These are phyloP conservation scores for Mycena sp. DNA, from an alignment of 1,284 basidiomycete species.

Conservation along the genomic window DNA sequence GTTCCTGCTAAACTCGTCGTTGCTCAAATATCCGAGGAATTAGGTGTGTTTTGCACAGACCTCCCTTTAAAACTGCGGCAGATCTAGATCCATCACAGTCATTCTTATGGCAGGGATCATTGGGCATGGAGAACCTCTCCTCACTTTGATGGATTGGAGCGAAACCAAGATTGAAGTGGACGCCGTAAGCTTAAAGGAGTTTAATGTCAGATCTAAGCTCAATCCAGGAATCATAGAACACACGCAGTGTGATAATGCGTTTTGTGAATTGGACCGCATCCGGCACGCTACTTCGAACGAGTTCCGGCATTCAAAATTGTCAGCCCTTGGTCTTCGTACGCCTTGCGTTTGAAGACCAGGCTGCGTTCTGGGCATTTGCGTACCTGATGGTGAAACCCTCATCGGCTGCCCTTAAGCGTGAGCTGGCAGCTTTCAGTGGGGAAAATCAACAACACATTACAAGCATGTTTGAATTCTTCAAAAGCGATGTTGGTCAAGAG, in stretches of 20 bases:
- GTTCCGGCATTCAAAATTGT: not conserved
- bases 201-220: not conserved
- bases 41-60: not conserved
- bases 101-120: not conserved
- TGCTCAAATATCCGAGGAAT: constrained; percentile 1
- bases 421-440: not conserved
- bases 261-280: not conserved
- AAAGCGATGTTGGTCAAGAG: not conserved
- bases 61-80: not conserved
- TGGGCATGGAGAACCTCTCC: not conserved
- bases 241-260: not conserved
- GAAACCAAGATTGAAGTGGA: not conserved
- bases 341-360: not conserved
- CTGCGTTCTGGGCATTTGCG: constrained; percentile 4
- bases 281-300: not conserved
- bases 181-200: not conserved
- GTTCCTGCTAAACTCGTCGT: not conserved
- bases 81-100: not conserved
- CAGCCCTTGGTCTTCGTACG: not conserved
- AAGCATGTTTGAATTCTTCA: not conserved
- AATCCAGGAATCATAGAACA: not conserved
- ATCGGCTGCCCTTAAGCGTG: not conserved
- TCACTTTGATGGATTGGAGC: not conserved
- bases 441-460: not conserved
- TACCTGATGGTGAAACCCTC: not conserved